These are phyloP conservation scores for Xylaria acuta DNA, from an alignment of 495 filamentous ascomycete species.

Conservation along the genomic window DNA sequence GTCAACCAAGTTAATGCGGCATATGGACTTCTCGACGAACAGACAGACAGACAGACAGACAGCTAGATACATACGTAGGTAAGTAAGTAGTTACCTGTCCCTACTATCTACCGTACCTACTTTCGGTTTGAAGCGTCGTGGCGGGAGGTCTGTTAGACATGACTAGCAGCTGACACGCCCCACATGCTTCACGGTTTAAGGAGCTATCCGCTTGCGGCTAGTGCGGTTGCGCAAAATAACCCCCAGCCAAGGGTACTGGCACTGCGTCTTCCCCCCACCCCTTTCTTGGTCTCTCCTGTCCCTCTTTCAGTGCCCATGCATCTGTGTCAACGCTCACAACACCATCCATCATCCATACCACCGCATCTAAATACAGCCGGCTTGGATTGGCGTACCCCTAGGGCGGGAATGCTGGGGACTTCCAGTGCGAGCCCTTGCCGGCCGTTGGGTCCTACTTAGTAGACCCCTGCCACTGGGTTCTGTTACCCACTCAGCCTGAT, in stretches of 20 bases:
- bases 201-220: slow-evolving; percentile 7
- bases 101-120: background rate
- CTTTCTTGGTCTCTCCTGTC: slow-evolving; percentile 4
- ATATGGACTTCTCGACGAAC: too few species aligned
- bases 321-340: slow-evolving; percentile 16
- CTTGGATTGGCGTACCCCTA: slow-evolving; percentile 16
- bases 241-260: slow-evolving; percentile 4
- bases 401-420: slow-evolving; percentile 16
- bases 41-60: background rate
- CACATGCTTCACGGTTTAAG: background rate
- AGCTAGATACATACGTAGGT: too few species aligned
- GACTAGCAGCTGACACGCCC: background rate
- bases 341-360: background rate
- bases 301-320: slow-evolving; percentile 2
- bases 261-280: slow-evolving; percentile 5
- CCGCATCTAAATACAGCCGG: slow-evolving; percentile 9
- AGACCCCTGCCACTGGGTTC: slow-evolving; percentile 12
- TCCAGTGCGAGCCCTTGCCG: slow-evolving; percentile 19
- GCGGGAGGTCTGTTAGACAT: background rate
- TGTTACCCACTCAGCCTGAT: slow-evolving; percentile 22
- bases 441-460: slow-evolving; percentile 13
- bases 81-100: too few species aligned
- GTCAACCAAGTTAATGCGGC: too few species aligned
- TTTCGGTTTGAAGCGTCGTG: background rate
- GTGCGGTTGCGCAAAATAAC: slow-evolving; percentile 17